These are phyloP conservation scores for Lanzia echinophila DNA, from an alignment of 2,329 filamentous ascomycete genomes.

Conservation along the genomic window DNA sequence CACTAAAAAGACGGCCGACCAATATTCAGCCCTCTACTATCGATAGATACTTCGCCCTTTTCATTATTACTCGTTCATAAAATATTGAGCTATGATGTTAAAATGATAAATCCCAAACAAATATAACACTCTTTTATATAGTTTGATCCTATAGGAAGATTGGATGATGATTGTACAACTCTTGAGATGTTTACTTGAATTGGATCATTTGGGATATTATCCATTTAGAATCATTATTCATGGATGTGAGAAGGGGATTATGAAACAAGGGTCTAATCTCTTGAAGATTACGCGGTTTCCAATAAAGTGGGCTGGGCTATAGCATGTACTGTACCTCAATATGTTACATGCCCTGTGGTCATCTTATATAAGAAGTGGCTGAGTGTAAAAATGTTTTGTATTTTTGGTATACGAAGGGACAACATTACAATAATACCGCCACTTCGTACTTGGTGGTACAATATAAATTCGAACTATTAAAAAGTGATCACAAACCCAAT, in stretches of 20 bases:
- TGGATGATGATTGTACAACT: slow-evolving; percentile 3
- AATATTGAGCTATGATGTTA: neutral
- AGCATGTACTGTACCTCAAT: neutral
- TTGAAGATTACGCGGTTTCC: neutral
- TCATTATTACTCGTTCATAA: neutral
- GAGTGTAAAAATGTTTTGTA: too few species aligned
- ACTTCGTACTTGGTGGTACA: neutral
- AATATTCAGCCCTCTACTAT: too few species aligned
- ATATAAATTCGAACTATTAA: neutral
- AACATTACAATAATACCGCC: neutral
- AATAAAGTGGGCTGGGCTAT: neutral
- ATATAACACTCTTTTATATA: neutral
- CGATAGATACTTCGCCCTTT: too few species aligned
- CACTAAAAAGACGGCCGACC: too few species aligned
- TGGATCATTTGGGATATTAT: neutral
- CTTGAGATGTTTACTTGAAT: neutral
- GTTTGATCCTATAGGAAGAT: slow-evolving; percentile 9
- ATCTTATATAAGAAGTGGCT: neutral
- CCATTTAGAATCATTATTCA: neutral
- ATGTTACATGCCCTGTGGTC: neutral
- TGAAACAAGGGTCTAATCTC: neutral
- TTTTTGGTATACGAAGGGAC: too few species aligned
- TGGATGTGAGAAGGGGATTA: neutral
- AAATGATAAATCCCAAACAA: neutral
- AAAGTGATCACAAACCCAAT: neutral